phyloP scores from a whole-genome alignment of 495 filamentous ascomycete genomes.

The Polyplosphaeria fusca region DNA sequence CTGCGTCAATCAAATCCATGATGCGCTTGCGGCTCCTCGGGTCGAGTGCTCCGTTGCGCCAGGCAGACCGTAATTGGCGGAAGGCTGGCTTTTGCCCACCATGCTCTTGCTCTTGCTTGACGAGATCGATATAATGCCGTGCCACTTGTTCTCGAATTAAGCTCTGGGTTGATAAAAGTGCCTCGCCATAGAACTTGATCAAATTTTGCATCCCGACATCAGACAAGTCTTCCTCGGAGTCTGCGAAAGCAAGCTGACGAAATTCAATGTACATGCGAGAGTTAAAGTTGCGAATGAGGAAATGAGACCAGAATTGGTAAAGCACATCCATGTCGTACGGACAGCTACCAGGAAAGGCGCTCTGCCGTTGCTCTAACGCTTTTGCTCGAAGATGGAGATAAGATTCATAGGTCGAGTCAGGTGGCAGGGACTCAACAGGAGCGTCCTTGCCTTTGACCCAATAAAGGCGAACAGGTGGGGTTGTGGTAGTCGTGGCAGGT shows the following conservation, averaged over 20 bases:
- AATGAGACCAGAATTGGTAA: conserved; percentile 78
- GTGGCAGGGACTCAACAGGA: conserved; percentile 42
- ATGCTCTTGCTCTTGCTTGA: conserved; percentile 42
- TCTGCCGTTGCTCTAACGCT: conserved; percentile 56
- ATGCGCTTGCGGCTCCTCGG: conserved; percentile 57
- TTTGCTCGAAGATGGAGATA: conserved; percentile 56
- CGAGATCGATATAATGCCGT: conserved; percentile 53
- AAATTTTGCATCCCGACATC: conserved; percentile 54
- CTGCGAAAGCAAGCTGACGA: conserved; percentile 64
- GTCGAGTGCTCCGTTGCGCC: conserved; percentile 54
- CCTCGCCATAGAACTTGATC: conserved; percentile 57
- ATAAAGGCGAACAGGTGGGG: conserved; percentile 36
- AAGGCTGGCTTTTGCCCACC: conserved; percentile 51
- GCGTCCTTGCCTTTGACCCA: conserved; percentile 51
- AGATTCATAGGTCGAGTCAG: conserved; percentile 50
- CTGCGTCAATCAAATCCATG: conserved; percentile 38
- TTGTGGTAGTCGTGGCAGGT: background rate
- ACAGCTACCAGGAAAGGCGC: conserved; percentile 48
- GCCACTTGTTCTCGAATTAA: conserved; percentile 52
- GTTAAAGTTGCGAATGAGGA: conserved; percentile 73
- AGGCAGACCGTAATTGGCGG: conserved; percentile 49
- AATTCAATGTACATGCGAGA: conserved; percentile 78
- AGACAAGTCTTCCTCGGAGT: conserved; percentile 51
- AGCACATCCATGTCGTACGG: conserved; percentile 62
- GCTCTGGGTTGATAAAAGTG: conserved; percentile 51